Base-by-base conservation (phyloP, 2,329 filamentous ascomycete species). In the Colletotrichum musicola region DNA sequence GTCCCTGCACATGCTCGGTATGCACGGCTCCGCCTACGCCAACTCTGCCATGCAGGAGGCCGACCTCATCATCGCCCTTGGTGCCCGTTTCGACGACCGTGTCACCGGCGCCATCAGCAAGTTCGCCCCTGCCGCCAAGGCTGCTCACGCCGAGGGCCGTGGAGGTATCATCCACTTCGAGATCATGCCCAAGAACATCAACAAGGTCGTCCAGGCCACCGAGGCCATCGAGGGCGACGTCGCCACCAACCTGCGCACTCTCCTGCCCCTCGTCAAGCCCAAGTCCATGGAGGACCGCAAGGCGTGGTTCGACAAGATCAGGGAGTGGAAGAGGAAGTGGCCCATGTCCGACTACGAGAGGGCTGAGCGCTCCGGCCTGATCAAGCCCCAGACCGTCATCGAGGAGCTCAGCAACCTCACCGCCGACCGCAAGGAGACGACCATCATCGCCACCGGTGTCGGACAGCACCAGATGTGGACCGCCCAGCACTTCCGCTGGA, bases 401-500 rank as follows among this genome's bases (percentile, higher is more conserved):
- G 92, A 96, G 82, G 94, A 93, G 81, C 89, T 99, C 27, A 97
- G 93, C 77, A 89, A 95, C 60, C 84, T 98, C 71, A 97, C 93
- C 0, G 90, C 90, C 9, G 79, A 92, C 76, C 91, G 91, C 73
- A 97, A 97, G 82, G 85, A 96, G 57, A 86, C 91, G 74, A 97
- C 93, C 30, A 90, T 97, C 78, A 97, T 99, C 78, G 84, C 94
- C 2, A 98, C 95, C 2, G 96, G 95, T 81, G 96, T 98, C 10
- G 96, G 96, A 49, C 96, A 98, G 82, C 95, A 98, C 84, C 95
- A 99, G 82, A 98, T 98, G 96, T 98, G 95, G 96, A 88, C 93
- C 27, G 96, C 95, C 4, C 95, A 98, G 84, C 95, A 97, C 85
- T 98, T 94, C 90, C 90, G 94, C 75, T 98, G 96, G 95, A 89